Conservation (phyloP, 495 filamentous ascomycete species). For the Staphylotrichum tortipilum region DNA sequence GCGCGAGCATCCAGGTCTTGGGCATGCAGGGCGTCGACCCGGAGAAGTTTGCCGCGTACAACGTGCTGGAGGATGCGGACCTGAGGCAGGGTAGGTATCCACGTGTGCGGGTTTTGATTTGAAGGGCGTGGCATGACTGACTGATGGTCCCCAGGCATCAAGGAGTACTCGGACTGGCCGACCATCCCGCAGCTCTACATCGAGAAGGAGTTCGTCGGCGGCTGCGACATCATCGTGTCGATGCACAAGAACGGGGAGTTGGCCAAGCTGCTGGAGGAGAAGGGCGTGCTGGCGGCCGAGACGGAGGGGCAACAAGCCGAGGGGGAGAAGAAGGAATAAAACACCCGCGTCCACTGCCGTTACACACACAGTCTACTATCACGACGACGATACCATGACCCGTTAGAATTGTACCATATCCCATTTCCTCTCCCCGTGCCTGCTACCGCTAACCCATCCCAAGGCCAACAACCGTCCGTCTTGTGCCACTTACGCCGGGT, state of each 20-base stretch:
- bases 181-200: constrained; percentile 97
- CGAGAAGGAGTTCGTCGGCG: constrained; percentile 90
- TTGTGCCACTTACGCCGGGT: constrained; percentile 44
- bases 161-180: constrained; percentile 98
- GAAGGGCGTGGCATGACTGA: too few relatives aligned
- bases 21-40: constrained; percentile 93
- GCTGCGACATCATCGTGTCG: constrained; percentile 90
- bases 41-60: constrained; percentile 92
- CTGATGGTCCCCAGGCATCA: constrained; percentile 87
- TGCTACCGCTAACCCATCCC: background rate
- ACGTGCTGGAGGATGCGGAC: constrained; percentile 86
- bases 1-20: constrained; percentile 89
- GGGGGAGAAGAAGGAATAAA: constrained; percentile 19
- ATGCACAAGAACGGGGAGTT: constrained; percentile 98
- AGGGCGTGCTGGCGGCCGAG: constrained; percentile 55
- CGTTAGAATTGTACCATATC: constrained; percentile 3
- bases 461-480: background rate
- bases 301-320: constrained; percentile 8
- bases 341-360: background rate
- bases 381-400: constrained; percentile 4
- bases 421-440: background rate
- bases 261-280: constrained; percentile 82
- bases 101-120: background rate
- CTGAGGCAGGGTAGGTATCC: constrained; percentile 66
- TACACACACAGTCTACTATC: background rate